Evolutionary conservation across 306 rosid species (phyloP).

Genomic region (Cucurbita maxima): DNA sequence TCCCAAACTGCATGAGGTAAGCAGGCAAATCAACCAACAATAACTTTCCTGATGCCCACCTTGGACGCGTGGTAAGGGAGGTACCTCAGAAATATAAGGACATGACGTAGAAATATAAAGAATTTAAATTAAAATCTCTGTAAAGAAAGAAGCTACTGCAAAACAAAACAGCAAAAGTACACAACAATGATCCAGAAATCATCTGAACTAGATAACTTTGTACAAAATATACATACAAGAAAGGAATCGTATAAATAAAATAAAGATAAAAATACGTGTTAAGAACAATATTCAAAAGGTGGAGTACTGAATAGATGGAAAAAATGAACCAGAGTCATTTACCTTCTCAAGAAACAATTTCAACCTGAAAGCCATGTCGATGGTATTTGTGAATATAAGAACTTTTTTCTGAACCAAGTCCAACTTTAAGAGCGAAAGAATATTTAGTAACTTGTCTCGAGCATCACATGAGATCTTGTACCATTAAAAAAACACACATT

Average conservation of each 20-base stretch:
- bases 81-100: background rate
- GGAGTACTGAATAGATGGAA: background rate
- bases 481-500: background rate
- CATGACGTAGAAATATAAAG: background rate
- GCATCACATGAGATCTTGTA: slow-evolving; percentile 54
- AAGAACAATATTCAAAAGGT: background rate
- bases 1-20: slow-evolving; percentile 56
- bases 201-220: background rate
- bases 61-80: background rate
- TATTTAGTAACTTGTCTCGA: slow-evolving; percentile 62
- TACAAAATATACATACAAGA: background rate
- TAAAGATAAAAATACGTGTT: background rate
- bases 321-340: slow-evolving; percentile 1
- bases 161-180: background rate
- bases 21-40: background rate
- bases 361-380: slow-evolving; percentile 73
- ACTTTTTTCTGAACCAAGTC: slow-evolving; percentile 84
- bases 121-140: background rate
- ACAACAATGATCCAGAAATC: background rate
- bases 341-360: slow-evolving; percentile 89
- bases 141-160: background rate
- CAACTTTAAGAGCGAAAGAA: slow-evolving; percentile 75
- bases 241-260: background rate
- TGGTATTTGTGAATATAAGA: slow-evolving; percentile 68
- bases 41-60: background rate